Evolutionary conservation across 1,284 basidiomycete genomes (phyloP), one percentile per base, ranked within the genome.

Genomic region (Phellopilus nigrolimitatus): DNA sequence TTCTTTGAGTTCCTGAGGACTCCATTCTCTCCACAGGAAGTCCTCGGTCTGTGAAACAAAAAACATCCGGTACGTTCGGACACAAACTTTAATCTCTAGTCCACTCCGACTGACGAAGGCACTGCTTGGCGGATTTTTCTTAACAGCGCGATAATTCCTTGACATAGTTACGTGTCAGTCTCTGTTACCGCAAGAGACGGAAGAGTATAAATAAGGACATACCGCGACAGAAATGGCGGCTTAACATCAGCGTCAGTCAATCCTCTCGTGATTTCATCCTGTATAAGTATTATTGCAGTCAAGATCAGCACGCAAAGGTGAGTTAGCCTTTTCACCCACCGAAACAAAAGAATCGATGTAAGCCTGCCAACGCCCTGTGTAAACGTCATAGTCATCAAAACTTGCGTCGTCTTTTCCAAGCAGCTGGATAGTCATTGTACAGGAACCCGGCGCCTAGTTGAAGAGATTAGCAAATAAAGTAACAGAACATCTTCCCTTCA

Each of bases 341-440:
- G 89, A 78, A 40, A 88, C 85, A 68, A 84, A 98, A 7, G 88
- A 87, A 50, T 93, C 88, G 54, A 97, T 84, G 69, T 98, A 98
- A 3, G 85, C 76, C 58, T 91, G 84, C 92, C 93, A 95, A 45
- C 88, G 77, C 39, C 88, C 85, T 37, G 87, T 87, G 49, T 85
- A 71, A 13, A 84, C 87, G 65, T 89, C 89, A 0, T 87, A 82
- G 61, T 95, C 91, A 60, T 97, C 91, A 33, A 88, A 79, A 44
- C 83, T 88, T 2, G 86, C 78, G 63, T 97, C 95, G 58, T 95
- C 93, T 63, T 91, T 91, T 15, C 88, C 89, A 42, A 97, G 78
- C 27, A 98, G 71, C 66, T 97, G 92, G 49, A 97, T 75, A 0
- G 88, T 87, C 64, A 95, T 76, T 10, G 75, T 79, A 59, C 84